Conservation (phyloP, 257 asterid species). For the Mentha longifolia region DNA sequence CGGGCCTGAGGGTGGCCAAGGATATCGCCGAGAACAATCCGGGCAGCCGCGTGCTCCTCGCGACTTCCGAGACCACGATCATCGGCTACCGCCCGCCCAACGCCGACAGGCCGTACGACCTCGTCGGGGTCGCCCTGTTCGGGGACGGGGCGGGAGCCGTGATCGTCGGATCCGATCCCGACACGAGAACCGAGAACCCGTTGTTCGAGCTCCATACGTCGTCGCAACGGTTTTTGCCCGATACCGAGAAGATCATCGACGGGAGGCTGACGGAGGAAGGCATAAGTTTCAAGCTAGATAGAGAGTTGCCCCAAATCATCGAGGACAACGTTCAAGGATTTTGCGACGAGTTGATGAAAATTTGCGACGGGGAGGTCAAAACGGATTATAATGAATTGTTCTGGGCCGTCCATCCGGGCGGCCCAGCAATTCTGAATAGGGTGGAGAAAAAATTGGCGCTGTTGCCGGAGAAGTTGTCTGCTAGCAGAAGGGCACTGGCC, state of each 20-base stretch:
- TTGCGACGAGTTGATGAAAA: constrained; percentile 61
- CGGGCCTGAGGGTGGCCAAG: too few species aligned
- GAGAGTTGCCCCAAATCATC: constrained; percentile 78
- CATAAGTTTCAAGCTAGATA: constrained; percentile 77
- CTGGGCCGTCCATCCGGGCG: constrained; percentile 99
- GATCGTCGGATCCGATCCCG: constrained; percentile 63
- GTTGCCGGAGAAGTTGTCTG: too few species aligned
- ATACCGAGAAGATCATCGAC: constrained; percentile 83
- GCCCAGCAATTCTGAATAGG: constrained; percentile 85
- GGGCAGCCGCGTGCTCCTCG: constrained; percentile 74
- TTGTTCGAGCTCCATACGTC: constrained; percentile 79
- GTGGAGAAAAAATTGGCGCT: constrained; percentile 73
- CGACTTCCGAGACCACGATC: constrained; percentile 90
- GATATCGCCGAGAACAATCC: constrained; percentile 96
- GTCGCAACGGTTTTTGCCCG: constrained; percentile 76
- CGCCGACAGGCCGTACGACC: constrained; percentile 70
- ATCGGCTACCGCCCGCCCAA: constrained; percentile 92
- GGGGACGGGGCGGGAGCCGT: constrained; percentile 97
- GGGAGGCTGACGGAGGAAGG: constrained; percentile 94
- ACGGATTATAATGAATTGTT: constrained; percentile 66
- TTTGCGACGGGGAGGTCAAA: constrained; percentile 32
- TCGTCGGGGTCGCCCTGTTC: constrained; percentile 92
- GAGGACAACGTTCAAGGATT: constrained; percentile 75
- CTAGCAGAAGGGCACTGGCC: too few species aligned
- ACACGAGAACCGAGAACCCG: constrained; percentile 45